Base-by-base conservation (phyloP, 495 filamentous ascomycete genomes). In the Lasiosphaeria ovina region DNA sequence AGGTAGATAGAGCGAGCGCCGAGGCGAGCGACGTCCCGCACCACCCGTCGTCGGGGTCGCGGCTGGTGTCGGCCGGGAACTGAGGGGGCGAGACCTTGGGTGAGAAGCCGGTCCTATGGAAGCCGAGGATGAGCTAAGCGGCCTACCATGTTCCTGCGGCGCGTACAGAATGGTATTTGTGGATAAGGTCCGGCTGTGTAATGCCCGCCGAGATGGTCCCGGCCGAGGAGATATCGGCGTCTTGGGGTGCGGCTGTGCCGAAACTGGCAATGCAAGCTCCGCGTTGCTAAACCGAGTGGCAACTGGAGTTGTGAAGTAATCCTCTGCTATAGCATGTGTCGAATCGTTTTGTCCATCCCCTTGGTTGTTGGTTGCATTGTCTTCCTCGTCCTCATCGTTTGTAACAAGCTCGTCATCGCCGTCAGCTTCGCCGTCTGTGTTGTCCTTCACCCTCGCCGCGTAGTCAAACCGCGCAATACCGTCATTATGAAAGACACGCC, bases 401-500 rank as follows among this genome's bases (percentile, higher is more conserved):
- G 89, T 92, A n/a, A 91, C 81, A n/a, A 91, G 79, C 71, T 96
- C 92, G 63, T 96, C 91, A 64, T 96, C 92, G 3, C 89, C 92
- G 72, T 96, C 91, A 38, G 83, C 91, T 64, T 91, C 91, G 0
- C 80, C 91, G 65, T 91, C 91, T 3, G 87, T 90, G 62, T 89
- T 67, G 36, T 79, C 78, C 61, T 77, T 78, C 3, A 66, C 61
- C 54, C 67, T 65, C 54, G 56, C 33, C 3, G 65, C 70, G 54
- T 78, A 69, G 42, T 75, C 70, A 17, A 60, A 57, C 4, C 65
- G 65, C 10, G 58, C 47, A 14, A 70, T 36, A 1, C 70, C 59
- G 40, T 70, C 67, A 17, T 66, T 44, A 44, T 58, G 60, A 17
- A 60, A 62, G 3, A 59, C 44, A n/a, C 44, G 44, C 44, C 12